phyloP scores from a whole-genome alignment of 768 basidiomycete genomes.

The Porphyrellus cyaneotinctus region DNA sequence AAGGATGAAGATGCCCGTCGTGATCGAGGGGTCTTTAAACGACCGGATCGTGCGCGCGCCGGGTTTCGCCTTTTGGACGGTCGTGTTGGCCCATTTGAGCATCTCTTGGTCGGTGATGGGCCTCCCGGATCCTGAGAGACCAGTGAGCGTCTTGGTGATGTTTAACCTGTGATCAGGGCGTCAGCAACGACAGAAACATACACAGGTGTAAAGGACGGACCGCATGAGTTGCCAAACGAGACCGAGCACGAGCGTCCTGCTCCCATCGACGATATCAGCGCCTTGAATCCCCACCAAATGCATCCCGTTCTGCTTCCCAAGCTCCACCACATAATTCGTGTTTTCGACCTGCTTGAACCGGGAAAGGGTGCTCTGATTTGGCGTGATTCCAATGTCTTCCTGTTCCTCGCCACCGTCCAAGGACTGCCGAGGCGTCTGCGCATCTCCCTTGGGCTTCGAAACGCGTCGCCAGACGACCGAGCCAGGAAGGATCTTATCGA shows the following conservation, averaged over 20 bases:
- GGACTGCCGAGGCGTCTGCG: constrained; percentile 37
- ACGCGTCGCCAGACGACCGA: constrained; percentile 93
- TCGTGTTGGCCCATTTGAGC: constrained; percentile 93
- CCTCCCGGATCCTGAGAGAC: constrained; percentile 65
- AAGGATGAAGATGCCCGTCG: constrained; percentile 89
- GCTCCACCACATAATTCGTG: constrained; percentile 93
- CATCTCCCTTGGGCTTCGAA: constrained; percentile 76
- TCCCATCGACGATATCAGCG: constrained; percentile 94
- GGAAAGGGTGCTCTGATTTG: constrained; percentile 80
- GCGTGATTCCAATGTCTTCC: constrained; percentile 77
- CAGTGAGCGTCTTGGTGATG: constrained; percentile 85
- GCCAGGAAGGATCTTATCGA: constrained; percentile 92
- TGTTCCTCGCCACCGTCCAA: constrained; percentile 55
- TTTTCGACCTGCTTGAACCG: constrained; percentile 98
- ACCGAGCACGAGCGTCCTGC: constrained; percentile 88
- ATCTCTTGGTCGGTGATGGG: constrained; percentile 92
- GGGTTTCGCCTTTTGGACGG: constrained; percentile 68
- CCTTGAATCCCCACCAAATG: constrained; percentile 97
- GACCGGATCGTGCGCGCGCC: constrained; percentile 67
- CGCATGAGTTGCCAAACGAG: constrained; percentile 98
- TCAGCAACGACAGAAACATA: not conserved
- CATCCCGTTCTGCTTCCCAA: constrained; percentile 90
- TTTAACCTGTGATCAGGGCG: constrained; percentile 51
- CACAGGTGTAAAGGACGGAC: constrained; percentile 30
- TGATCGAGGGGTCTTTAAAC: constrained; percentile 90